Percentiles rank a stretch among this genome's conserved stretches.
phyloP scores from a whole-genome alignment of 2,329 filamentous ascomycete genomes.

The Seiridium cupressi region DNA sequence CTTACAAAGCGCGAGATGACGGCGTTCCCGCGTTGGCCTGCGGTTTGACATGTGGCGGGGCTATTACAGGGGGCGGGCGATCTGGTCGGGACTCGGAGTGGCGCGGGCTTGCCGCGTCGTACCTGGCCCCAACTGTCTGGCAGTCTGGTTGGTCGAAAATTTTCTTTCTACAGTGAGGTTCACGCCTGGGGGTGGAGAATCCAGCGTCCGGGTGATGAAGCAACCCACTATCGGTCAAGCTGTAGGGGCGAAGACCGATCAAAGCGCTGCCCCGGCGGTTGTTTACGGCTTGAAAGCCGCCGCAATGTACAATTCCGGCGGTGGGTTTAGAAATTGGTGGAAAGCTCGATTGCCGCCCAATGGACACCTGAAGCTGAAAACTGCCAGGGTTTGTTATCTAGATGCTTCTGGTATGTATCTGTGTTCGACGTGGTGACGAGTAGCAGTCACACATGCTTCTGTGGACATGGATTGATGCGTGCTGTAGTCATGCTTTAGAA shows the following conservation, averaged over 20 bases:
- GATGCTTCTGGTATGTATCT: too few relatives aligned
- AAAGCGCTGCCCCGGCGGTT: not conserved
- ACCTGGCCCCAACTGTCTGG: not conserved
- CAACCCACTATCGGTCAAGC: not conserved
- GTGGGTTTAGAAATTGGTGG: slow-evolving; percentile 3
- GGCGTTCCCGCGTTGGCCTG: not conserved
- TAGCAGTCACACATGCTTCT: too few relatives aligned
- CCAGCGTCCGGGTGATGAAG: not conserved
- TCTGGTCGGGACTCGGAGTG: too few relatives aligned
- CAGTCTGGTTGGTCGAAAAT: too few relatives aligned
- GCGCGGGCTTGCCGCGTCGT: not conserved
- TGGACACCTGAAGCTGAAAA: not conserved
- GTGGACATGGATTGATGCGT: too few relatives aligned
- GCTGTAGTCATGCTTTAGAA: too few relatives aligned
- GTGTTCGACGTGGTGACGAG: too few relatives aligned
- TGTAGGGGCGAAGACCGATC: slow-evolving; percentile 5
- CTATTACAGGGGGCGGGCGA: not conserved
- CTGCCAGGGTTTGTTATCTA: too few relatives aligned
- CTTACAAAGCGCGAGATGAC: not conserved
- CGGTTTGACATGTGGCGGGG: not conserved
- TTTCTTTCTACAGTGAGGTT: too few relatives aligned
- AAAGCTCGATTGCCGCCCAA: not conserved
- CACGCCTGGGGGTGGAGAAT: not conserved
- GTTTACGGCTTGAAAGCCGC: not conserved
- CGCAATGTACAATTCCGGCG: not conserved